These are phyloP conservation scores for Beauveria brongniartii DNA, from an alignment of 2,329 filamentous ascomycete genomes.

Conservation along the genomic window DNA sequence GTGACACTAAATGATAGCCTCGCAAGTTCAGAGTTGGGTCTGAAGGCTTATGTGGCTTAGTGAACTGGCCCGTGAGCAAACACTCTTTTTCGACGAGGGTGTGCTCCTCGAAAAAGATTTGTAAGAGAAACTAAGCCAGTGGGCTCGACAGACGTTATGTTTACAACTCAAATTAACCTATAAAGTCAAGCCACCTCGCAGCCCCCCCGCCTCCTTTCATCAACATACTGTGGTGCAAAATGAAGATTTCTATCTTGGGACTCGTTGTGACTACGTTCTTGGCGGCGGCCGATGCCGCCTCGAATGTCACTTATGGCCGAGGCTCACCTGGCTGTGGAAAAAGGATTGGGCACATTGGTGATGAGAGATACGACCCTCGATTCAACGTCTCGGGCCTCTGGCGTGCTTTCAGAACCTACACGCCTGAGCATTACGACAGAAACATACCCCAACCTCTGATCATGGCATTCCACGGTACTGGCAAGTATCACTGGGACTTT, in stretches of 20 bases:
- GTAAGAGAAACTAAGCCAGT: too few species aligned
- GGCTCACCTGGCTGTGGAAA: constrained; percentile 1
- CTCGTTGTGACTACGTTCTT: neutral
- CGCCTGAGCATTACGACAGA: neutral
- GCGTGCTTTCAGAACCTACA: neutral
- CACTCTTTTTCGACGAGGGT: too few species aligned
- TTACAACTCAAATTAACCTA: too few species aligned
- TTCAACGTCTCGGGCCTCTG: neutral
- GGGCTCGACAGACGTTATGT: neutral
- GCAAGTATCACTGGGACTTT: neutral
- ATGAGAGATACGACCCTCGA: neutral
- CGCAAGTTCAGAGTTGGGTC: too few species aligned
- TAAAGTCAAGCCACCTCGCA: neutral
- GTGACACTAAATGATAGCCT: too few species aligned
- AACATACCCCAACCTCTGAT: neutral
- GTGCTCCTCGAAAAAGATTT: too few species aligned
- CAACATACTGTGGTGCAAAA: neutral
- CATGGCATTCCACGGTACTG: neutral
- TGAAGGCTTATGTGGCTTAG: too few species aligned
- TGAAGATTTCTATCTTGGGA: neutral
- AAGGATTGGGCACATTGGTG: neutral
- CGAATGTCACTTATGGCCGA: neutral
- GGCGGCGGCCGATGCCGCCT: neutral
- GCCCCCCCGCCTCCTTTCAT: neutral
- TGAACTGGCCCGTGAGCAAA: too few species aligned